phyloP scores from a whole-genome alignment of 169 alveolate species.

The Eimeria zaria region DNA sequence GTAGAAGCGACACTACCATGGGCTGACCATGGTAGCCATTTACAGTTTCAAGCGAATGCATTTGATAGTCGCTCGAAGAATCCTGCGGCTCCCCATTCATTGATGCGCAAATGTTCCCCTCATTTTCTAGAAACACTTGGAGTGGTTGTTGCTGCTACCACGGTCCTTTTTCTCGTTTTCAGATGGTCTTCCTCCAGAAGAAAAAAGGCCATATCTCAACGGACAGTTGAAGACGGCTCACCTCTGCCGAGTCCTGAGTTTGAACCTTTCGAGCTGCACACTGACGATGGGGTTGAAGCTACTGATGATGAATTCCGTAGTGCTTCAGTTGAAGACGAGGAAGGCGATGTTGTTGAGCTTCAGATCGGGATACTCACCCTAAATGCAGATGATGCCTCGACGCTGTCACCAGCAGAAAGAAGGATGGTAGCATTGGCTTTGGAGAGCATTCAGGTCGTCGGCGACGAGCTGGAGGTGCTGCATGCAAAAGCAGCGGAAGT shows the following conservation, averaged over 20 bases:
- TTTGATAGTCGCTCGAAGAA: neutral
- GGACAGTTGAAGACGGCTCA: neutral
- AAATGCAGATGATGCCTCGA: neutral
- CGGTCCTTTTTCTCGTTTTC: neutral
- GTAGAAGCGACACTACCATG: neutral
- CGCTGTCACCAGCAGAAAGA: neutral
- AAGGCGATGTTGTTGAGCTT: neutral
- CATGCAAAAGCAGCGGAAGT: neutral
- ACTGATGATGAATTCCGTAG: neutral
- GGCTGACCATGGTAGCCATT: neutral
- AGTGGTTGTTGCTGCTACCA: neutral
- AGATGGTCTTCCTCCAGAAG: neutral
- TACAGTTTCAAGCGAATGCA: neutral
- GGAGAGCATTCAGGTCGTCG: neutral
- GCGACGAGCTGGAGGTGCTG: conserved; percentile 24
- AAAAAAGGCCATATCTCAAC: neutral
- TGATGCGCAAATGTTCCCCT: neutral
- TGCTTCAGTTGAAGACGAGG: neutral
- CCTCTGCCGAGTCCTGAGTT: neutral
- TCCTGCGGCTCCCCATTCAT: neutral
- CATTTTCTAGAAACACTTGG: neutral
- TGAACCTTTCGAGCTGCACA: neutral
- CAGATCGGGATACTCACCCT: neutral
- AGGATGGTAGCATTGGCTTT: conserved; percentile 16
- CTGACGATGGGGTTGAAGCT: neutral